Base-by-base conservation (phyloP, 2,329 filamentous ascomycete species). In the Epichloe aotearoae region DNA sequence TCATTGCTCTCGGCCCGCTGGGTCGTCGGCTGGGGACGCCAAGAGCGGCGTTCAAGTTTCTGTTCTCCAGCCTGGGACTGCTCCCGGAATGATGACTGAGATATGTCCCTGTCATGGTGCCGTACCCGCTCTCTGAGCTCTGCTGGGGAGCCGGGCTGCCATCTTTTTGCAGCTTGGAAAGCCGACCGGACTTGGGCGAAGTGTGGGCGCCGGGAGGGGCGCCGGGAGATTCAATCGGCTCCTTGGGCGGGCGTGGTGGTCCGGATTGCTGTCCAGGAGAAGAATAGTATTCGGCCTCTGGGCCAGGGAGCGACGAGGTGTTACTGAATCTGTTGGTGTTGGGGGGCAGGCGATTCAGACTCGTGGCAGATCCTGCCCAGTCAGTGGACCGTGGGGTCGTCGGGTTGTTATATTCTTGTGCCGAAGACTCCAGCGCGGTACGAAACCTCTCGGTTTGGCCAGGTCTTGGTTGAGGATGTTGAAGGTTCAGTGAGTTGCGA, bases 401-500 rank as follows among this genome's bases (percentile, higher is more conserved):
- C 2, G 79, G 74, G 2, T 72, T 70, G 55, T 81, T 77, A 61
- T 80, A 89, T 51, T 82, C 77, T 50, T 84, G 77, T 3, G 86
- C 86, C 53, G 86, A 83, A 8, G 76, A 79, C 68, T 91, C 86
- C 19, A 90, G 73, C 1, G 83, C 79, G 26, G 79, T 84, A 58
- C 86, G 82, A 66, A 88, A 87, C 26, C 83, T 81, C 62, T 84
- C 80, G 1, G 83, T 87, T 51, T 86, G 82, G 0, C 86, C 86
- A 17, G 79, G 81, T 30, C 84, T 74, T 8, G 86, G 86, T 63
- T 90, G 86, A 5, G 86, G 86, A 64, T 91, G 86, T 62, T 88
- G 81, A 39, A 91, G 70, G 59, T 88, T 88, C 51, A 90, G 65
- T 26, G 85, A 89, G 67, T 90, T 87, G 58, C 86, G 82, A 64